Percentiles rank a stretch among this genome's conserved stretches.
Evolutionary conservation across 768 basidiomycete species (phyloP).

Genomic region (Agrocybe chaxingu): DNA sequence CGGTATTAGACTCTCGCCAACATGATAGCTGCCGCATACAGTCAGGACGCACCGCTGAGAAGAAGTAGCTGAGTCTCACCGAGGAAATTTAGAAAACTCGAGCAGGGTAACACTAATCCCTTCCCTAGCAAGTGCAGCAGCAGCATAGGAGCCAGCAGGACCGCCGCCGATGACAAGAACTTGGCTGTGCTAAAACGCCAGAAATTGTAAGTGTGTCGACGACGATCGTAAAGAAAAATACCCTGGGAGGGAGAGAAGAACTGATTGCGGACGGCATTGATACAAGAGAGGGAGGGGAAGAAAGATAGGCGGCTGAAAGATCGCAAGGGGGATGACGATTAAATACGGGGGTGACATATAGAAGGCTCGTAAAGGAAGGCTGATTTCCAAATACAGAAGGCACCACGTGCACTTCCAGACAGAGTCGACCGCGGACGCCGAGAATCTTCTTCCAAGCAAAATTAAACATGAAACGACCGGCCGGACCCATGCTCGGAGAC

Average conservation of each 20-base stretch:
- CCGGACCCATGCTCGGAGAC: conserved; percentile 9
- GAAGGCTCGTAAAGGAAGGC: conserved; percentile 30
- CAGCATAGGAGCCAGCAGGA: conserved; percentile 56
- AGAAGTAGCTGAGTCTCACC: conserved; percentile 22
- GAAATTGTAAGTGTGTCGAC: not conserved
- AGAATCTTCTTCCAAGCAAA: conserved; percentile 7
- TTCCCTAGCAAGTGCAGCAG: conserved; percentile 52
- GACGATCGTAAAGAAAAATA: conserved; percentile 9
- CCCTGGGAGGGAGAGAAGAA: conserved; percentile 29
- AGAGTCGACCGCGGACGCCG: conserved; percentile 19
- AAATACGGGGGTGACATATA: conserved; percentile 16
- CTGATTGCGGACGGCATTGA: conserved; percentile 20
- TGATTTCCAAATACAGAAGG: conserved; percentile 22
- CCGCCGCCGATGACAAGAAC: conserved; percentile 51
- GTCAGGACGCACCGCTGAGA: not conserved
- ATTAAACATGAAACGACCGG: conserved; percentile 17
- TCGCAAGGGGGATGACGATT: conserved; percentile 13
- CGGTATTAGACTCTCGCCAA: conserved; percentile 61
- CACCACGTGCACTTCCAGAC: conserved; percentile 14
- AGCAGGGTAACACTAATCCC: conserved; percentile 51
- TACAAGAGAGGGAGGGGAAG: conserved; percentile 9
- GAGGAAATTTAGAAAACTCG: conserved; percentile 54
- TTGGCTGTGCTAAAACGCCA: conserved; percentile 32
- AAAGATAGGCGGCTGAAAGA: conserved; percentile 14
- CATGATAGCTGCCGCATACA: conserved; percentile 41